A percentile compares a stretch with the other conserved stretches of the same genome.
These are phyloP conservation scores for Pleodorina starrii DNA, from an alignment of 139 green algal genomes.

Conservation along the genomic window DNA sequence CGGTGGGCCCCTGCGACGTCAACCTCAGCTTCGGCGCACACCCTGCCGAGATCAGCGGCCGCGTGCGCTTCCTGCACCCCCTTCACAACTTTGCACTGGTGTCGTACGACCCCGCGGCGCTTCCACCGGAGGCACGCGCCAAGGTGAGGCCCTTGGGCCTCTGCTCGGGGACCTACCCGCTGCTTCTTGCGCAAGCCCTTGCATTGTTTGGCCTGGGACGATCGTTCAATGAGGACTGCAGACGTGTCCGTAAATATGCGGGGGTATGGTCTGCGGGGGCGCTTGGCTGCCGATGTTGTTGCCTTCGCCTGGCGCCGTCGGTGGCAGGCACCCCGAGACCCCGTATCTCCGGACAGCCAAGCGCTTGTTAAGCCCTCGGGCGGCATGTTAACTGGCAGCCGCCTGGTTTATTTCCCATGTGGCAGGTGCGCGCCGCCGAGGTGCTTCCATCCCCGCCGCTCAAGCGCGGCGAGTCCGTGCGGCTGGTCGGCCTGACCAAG, in stretches of 20 bases:
- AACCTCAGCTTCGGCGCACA: slow-evolving; percentile 90
- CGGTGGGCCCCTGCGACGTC: slow-evolving; percentile 84
- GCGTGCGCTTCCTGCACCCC: slow-evolving; percentile 88
- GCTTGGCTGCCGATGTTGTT: too few relatives aligned
- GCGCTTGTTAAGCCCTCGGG: too few relatives aligned
- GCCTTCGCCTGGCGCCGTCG: too few relatives aligned
- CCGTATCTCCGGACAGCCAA: too few relatives aligned
- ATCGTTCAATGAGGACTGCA: too few relatives aligned
- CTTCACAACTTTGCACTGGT: slow-evolving; percentile 91
- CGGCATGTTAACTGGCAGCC: too few relatives aligned
- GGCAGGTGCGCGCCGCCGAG: slow-evolving; percentile 50
- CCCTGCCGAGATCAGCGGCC: slow-evolving; percentile 82
- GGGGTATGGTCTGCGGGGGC: too few relatives aligned
- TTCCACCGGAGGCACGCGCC: slow-evolving; percentile 72
- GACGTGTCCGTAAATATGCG: too few relatives aligned
- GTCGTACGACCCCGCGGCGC: slow-evolving; percentile 74
- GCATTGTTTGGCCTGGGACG: neutral
- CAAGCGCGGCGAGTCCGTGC: slow-evolving; percentile 72
- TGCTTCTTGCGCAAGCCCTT: too few relatives aligned
- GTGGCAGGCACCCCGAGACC: too few relatives aligned
- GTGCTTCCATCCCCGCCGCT: slow-evolving; percentile 58
- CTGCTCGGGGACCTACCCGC: too few relatives aligned
- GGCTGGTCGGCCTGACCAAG: slow-evolving; percentile 82
- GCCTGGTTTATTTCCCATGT: too few relatives aligned
- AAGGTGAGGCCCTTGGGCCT: slow-evolving; percentile 49